Percentiles rank a stretch among this genome's conserved stretches.
phyloP scores from a whole-genome alignment of 352 stramenopile genomes.

The Pythium sp. region DNA sequence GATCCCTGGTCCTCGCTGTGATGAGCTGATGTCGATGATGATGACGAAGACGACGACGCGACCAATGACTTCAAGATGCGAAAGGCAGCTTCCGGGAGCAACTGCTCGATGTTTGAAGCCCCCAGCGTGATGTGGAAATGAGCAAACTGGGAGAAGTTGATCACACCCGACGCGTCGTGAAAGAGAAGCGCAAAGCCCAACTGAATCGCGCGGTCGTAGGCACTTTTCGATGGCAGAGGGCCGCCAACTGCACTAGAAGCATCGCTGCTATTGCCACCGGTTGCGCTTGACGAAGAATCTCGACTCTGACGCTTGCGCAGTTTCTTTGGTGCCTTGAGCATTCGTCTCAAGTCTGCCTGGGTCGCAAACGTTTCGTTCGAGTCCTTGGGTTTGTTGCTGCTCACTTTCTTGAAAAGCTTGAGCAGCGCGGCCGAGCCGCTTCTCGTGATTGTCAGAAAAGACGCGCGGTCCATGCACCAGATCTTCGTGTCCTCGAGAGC shows the following conservation, averaged over 20 bases:
- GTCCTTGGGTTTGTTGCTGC: slow-evolving; percentile 32
- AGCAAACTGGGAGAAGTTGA: slow-evolving; percentile 89
- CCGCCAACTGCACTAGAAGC: neutral
- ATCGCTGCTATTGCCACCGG: slow-evolving; percentile 6
- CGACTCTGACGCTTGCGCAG: slow-evolving; percentile 27
- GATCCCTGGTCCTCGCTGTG: slow-evolving; percentile 26
- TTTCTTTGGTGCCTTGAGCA: slow-evolving; percentile 46
- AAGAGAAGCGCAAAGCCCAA: slow-evolving; percentile 70
- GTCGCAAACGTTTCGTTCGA: slow-evolving; percentile 60
- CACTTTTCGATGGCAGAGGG: slow-evolving; percentile 21
- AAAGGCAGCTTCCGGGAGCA: slow-evolving; percentile 75
- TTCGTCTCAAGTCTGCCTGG: slow-evolving; percentile 47
- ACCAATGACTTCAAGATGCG: slow-evolving; percentile 59
- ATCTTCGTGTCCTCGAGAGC: slow-evolving; percentile 87
- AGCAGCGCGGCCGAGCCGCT: slow-evolving; percentile 75
- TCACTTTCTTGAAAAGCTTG: slow-evolving; percentile 71
- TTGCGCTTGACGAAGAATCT: neutral
- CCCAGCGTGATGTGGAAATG: slow-evolving; percentile 85
- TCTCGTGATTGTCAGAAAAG: slow-evolving; percentile 81
- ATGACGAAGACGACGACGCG: neutral
- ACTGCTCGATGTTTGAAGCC: slow-evolving; percentile 63
- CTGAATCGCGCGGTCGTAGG: slow-evolving; percentile 54
- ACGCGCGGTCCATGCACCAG: slow-evolving; percentile 90
- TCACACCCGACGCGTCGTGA: slow-evolving; percentile 63
- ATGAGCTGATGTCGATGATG: neutral